Percentiles rank a stretch among this genome's conserved stretches.
These are phyloP conservation scores for Herpetomonas muscarum DNA, from an alignment of 208 protist species.

Conservation along the genomic window DNA sequence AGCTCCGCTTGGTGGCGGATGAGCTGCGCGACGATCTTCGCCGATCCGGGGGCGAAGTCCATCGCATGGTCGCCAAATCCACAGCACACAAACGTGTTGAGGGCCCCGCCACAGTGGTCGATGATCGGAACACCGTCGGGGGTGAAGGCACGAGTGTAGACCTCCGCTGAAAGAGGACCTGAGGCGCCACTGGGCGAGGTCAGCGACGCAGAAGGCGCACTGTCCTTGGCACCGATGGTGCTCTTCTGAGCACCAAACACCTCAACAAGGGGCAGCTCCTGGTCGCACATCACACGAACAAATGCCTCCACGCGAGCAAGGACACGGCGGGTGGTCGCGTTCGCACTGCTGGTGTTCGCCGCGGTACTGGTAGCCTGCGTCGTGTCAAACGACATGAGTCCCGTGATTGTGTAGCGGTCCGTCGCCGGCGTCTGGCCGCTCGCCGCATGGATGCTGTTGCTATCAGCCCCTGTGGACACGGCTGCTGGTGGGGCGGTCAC, in stretches of 20 bases:
- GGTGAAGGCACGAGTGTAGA: conserved; percentile 74
- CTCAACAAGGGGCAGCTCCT: conserved; percentile 3
- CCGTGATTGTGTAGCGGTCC: background rate
- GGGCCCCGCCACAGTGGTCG: conserved; percentile 57
- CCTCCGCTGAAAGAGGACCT: background rate
- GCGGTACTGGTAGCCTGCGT: background rate
- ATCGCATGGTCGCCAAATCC: conserved; percentile 82
- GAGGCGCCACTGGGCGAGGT: background rate
- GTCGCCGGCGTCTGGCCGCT: too few species aligned
- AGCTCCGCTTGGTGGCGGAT: conserved; percentile 55
- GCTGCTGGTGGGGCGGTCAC: background rate
- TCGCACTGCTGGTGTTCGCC: background rate
- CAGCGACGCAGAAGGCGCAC: background rate
- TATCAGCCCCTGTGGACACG: too few species aligned
- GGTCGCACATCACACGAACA: conserved; percentile 1
- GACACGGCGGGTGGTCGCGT: background rate
- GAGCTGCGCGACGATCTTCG: conserved; percentile 69
- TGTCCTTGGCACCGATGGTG: conserved; percentile 2
- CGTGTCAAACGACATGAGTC: conserved; percentile 12
- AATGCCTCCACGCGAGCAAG: background rate
- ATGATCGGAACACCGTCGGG: conserved; percentile 80
- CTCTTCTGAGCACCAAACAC: background rate
- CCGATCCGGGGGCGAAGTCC: conserved; percentile 73
- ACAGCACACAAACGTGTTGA: conserved; percentile 83
- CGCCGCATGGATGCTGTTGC: too few species aligned